Evolutionary conservation across 169 alveolate genomes (phyloP).

Genomic region (Plasmodium vivax): DNA sequence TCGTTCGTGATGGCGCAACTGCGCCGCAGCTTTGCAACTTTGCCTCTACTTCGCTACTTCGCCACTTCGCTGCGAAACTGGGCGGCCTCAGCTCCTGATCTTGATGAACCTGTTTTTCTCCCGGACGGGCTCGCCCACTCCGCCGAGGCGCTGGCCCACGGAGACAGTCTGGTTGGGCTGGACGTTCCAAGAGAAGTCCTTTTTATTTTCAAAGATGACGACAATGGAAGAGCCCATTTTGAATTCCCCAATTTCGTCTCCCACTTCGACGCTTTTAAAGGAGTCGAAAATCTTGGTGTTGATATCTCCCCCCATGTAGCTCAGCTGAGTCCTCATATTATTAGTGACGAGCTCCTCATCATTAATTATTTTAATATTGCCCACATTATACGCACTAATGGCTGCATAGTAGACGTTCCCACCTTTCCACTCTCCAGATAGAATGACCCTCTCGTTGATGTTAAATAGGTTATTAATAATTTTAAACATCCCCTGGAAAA

Average conservation of each 20-base stretch:
- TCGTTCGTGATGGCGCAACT: neutral
- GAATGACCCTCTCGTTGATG: conserved; percentile 57
- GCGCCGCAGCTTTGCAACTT: no score
- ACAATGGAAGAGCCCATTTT: conserved; percentile 55
- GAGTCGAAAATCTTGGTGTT: conserved; percentile 48
- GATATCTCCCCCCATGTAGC: conserved; percentile 72
- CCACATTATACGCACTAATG: conserved; percentile 66
- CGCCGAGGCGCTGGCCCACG: conserved; percentile 57
- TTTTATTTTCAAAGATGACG: conserved; percentile 60
- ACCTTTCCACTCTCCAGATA: conserved; percentile 65
- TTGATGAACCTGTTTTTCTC: conserved; percentile 12
- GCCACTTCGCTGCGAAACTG: no score
- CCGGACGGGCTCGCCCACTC: neutral
- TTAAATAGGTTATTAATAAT: conserved; percentile 38
- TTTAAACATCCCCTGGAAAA: conserved; percentile 51
- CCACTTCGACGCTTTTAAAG: conserved; percentile 14
- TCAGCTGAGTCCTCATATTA: conserved; percentile 26
- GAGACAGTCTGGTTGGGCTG: neutral
- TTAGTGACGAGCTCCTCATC: conserved; percentile 59
- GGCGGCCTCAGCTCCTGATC: neutral
- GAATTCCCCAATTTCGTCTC: conserved; percentile 73
- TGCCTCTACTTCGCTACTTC: no score
- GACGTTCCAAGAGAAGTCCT: conserved; percentile 26
- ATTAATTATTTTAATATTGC: conserved; percentile 25
- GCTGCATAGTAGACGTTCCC: conserved; percentile 57